Evolutionary conservation across 306 rosid genomes (phyloP).

Genomic region (Cucurbita moschata): DNA sequence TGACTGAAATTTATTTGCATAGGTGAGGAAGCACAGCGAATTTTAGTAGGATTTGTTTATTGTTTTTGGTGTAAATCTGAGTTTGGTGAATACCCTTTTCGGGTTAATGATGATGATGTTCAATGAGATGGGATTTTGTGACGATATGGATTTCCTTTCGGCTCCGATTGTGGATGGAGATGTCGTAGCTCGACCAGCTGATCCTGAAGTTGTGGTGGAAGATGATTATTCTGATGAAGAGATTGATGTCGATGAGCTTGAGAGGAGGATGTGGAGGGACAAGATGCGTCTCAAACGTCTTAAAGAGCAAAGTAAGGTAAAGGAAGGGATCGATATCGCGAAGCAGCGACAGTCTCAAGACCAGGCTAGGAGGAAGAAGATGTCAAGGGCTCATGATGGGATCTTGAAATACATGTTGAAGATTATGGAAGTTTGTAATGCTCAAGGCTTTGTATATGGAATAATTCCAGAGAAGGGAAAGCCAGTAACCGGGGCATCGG

Average conservation of each 20-base stretch:
- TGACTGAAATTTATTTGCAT: not conserved
- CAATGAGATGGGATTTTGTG: slow-evolving; percentile 44
- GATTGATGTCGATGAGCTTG: slow-evolving; percentile 50
- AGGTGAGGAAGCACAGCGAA: not conserved
- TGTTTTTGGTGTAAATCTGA: not conserved
- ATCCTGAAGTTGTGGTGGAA: slow-evolving; percentile 32
- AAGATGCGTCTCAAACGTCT: slow-evolving; percentile 42
- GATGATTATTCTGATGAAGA: slow-evolving; percentile 63
- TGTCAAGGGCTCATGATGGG: slow-evolving; percentile 85
- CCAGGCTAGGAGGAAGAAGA: slow-evolving; percentile 80
- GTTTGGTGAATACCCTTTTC: not conserved
- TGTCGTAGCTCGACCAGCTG: slow-evolving; percentile 18
- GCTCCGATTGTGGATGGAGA: slow-evolving; percentile 38
- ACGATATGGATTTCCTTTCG: slow-evolving; percentile 42
- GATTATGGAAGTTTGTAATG: slow-evolving; percentile 90
- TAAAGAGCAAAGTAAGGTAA: slow-evolving; percentile 44
- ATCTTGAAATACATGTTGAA: slow-evolving; percentile 77
- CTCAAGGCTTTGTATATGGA: slow-evolving; percentile 84
- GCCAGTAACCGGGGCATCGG: slow-evolving; percentile 75
- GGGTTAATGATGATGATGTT: slow-evolving; percentile 39
- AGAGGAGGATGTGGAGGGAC: slow-evolving; percentile 70
- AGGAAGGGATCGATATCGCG: slow-evolving; percentile 42
- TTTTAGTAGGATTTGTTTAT: not conserved
- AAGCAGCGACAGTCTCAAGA: slow-evolving; percentile 65
- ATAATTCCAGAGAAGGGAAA: slow-evolving; percentile 83